Evolutionary conservation across 2,329 filamentous ascomycete species (phyloP), one percentile per base, ranked within the genome.

Genomic region (Escovopsis sp.): DNA sequence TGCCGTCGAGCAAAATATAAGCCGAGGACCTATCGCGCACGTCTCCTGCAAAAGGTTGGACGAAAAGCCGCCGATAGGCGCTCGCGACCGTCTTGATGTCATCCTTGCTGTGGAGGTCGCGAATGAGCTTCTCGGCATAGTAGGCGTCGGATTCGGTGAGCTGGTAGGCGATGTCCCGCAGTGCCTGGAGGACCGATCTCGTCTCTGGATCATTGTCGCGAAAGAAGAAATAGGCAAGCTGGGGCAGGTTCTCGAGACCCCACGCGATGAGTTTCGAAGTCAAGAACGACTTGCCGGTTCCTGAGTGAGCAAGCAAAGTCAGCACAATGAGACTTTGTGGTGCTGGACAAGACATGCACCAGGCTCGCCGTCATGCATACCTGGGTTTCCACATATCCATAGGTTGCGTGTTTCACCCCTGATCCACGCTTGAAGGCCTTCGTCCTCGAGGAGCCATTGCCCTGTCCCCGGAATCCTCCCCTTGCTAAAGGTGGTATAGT

Each of bases 211-310:
- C 64, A 44, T 66, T 65, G 40, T 67, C 62, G 24, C 65, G 61
- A 50, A 70, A 69, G 51, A 67, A 71, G 42, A 68, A 68, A 50
- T 68, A 71, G 1, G 56, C 67, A 2, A 56, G 35, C 9, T 57
- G 60, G 0, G 53, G 53, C n/a, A 56, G 52, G 24, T 57, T 54
- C n/a, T 58, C 55, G 4, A 48, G 51, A n/a, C 48, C 53, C 59
- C 53, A 68, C 2, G 58, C 48, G n/a, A 71, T 61, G 7, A 70
- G 53, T n/a, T 57, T 59, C 1, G 65, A 58, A 2, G 64, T 59
- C 2, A 71, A 46, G 43, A 60, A 70, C 0, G 64, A 67, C 48
- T 71, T 71, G 16, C 67, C 67, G 1, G 62, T 65, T 5, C 63
- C 62, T 54, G 40, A 14, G 31, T 33, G 14, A 16, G 12, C 7